phyloP scores from a whole-genome alignment of 2,329 filamentous ascomycete genomes.

The Exserohilum rostratum region DNA sequence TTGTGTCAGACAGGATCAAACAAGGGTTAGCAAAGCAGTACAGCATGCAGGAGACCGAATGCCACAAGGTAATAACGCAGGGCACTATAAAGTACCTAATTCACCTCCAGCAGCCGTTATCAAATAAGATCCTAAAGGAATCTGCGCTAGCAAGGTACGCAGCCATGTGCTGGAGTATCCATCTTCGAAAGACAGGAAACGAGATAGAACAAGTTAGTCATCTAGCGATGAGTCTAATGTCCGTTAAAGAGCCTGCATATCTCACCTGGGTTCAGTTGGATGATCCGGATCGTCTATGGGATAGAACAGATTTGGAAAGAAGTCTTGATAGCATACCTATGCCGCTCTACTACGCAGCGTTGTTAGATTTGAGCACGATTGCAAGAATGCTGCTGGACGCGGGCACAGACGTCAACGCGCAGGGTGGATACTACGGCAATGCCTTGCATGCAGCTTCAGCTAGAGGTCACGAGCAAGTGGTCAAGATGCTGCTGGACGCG shows the following conservation, averaged over 20 bases:
- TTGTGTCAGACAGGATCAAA: conserved; percentile 35
- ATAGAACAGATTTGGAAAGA: conserved; percentile 7
- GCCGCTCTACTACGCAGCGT: conserved; percentile 32
- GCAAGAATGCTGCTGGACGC: not conserved
- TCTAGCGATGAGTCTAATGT: conserved; percentile 19
- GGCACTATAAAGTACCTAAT: conserved; percentile 36
- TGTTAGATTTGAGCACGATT: conserved; percentile 20
- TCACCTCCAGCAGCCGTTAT: conserved; percentile 22
- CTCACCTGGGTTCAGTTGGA: conserved; percentile 27
- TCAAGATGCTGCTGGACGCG: not conserved
- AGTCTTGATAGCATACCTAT: conserved; percentile 6
- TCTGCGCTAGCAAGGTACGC: conserved; percentile 36
- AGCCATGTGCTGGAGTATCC: conserved; percentile 37
- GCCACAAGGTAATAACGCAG: conserved; percentile 28
- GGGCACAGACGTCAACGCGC: not conserved
- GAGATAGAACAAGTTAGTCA: conserved; percentile 13
- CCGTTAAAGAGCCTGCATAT: conserved; percentile 19
- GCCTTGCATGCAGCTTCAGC: not conserved
- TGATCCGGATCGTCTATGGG: conserved; percentile 22
- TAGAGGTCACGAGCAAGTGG: not conserved
- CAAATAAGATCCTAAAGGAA: not conserved
- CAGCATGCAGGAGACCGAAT: conserved; percentile 29
- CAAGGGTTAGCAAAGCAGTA: conserved; percentile 28
- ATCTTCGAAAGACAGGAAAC: conserved; percentile 21
- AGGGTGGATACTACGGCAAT: not conserved